Evolutionary conservation across 768 basidiomycete genomes (phyloP).

Genomic region (Boletus fagicola): DNA sequence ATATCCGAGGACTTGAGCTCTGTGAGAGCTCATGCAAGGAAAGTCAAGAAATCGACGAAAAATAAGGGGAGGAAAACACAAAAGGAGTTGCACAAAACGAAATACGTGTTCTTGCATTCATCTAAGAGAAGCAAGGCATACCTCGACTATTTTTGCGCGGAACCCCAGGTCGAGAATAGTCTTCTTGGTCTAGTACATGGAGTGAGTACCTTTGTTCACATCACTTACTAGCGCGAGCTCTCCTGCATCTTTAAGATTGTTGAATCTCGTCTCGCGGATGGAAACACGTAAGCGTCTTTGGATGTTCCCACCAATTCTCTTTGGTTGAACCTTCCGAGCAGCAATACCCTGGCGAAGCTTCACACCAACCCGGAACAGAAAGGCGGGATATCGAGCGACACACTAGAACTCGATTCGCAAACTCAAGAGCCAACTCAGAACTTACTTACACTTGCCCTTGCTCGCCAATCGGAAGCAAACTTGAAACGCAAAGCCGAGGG

Average conservation of each 20-base stretch:
- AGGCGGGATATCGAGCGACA: conserved; percentile 1
- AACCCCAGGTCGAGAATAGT: conserved; percentile 54
- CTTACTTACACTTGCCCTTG: conserved; percentile 11
- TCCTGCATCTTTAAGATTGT: conserved; percentile 8
- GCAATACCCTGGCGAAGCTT: background rate
- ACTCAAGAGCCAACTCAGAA: conserved; percentile 43
- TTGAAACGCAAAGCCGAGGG: conserved; percentile 36
- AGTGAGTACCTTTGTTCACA: conserved; percentile 37
- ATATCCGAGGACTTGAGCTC: conserved; percentile 50
- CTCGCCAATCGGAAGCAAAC: conserved; percentile 22
- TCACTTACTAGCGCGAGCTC: background rate
- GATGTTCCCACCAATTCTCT: background rate
- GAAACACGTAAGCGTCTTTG: conserved; percentile 9
- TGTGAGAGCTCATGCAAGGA: conserved; percentile 37
- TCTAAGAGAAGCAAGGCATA: conserved; percentile 49
- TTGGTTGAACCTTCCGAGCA: conserved; percentile 3
- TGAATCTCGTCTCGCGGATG: conserved; percentile 11
- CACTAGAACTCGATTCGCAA: conserved; percentile 31
- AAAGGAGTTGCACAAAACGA: conserved; percentile 54
- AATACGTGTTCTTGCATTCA: conserved; percentile 55
- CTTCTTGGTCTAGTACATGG: conserved; percentile 59
- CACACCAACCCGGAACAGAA: background rate
- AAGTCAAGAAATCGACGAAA: conserved; percentile 42
- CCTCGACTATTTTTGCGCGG: conserved; percentile 67
- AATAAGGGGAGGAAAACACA: conserved; percentile 41